These are phyloP conservation scores for Dothidotthia symphoricarpi DNA, from an alignment of 2,329 filamentous ascomycete species.

Conservation along the genomic window DNA sequence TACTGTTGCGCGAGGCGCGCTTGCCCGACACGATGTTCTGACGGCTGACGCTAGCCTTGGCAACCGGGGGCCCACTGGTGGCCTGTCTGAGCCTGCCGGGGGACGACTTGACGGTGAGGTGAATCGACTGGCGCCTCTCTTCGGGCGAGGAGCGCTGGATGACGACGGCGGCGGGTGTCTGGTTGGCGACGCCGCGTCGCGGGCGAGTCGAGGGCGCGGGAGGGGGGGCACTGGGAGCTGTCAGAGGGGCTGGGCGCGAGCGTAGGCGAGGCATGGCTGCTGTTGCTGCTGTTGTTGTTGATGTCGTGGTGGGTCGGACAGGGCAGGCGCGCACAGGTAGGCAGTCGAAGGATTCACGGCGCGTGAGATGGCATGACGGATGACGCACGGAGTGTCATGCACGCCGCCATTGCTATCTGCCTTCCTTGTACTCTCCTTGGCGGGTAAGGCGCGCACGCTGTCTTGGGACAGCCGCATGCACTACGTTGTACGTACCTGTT, in stretches of 20 bases:
- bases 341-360: conserved; percentile 1
- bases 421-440: neutral
- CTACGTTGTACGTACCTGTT: conserved; percentile 32
- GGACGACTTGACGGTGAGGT: conserved; percentile 52
- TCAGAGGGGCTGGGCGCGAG: conserved; percentile 36
- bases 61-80: conserved; percentile 36
- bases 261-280: conserved; percentile 40
- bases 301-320: too few species aligned
- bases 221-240: conserved; percentile 36
- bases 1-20: conserved; percentile 40
- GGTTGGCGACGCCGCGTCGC: conserved; percentile 37
- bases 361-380: neutral
- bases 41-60: conserved; percentile 33
- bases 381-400: neutral
- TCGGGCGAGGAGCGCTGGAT: conserved; percentile 44
- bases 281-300: conserved; percentile 1
- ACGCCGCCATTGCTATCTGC: neutral
- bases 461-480: too few species aligned
- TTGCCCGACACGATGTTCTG: conserved; percentile 41
- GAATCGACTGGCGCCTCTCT: conserved; percentile 47
- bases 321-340: conserved; percentile 2
- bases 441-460: neutral
- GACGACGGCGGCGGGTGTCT: conserved; percentile 35
- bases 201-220: conserved; percentile 40
- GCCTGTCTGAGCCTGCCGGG: conserved; percentile 51